Conservation (phyloP, 2,329 filamentous ascomycete genomes). For the Botrytis byssoidea region DNA sequence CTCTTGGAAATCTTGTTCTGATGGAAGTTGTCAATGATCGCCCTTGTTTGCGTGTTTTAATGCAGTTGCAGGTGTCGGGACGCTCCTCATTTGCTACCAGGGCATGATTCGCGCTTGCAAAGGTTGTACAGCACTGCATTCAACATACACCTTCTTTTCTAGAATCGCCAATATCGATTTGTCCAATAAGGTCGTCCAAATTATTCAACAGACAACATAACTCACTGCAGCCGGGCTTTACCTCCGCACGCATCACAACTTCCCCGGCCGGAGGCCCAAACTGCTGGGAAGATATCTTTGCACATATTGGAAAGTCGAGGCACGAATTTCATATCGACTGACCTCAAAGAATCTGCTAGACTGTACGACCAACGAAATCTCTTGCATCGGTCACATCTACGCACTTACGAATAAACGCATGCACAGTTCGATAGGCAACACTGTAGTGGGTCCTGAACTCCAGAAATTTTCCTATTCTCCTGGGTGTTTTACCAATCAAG, state of each 20-base stretch:
- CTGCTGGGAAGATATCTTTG: constrained; percentile 18
- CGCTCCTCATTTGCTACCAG: constrained; percentile 23
- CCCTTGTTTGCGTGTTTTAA: constrained; percentile 17
- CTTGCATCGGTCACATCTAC: constrained; percentile 20
- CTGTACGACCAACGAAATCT: constrained; percentile 20
- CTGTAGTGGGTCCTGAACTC: constrained; percentile 8
- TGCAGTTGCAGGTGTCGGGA: constrained; percentile 23
- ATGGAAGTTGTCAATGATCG: constrained; percentile 19
- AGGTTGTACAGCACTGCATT: constrained; percentile 19
- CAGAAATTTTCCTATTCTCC: constrained; percentile 8
- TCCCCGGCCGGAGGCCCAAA: constrained; percentile 20
- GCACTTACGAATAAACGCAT: constrained; percentile 14
- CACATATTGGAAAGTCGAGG: constrained; percentile 11
- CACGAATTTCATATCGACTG: constrained; percentile 17
- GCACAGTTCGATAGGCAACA: constrained; percentile 18
- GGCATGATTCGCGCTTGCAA: constrained; percentile 13
- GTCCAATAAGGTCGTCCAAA: constrained; percentile 6
- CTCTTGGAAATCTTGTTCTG: constrained; percentile 11
- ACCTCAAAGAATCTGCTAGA: constrained; percentile 14
- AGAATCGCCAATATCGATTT: constrained; percentile 7
- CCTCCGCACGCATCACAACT: constrained; percentile 18
- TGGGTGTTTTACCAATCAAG: constrained; percentile 15
- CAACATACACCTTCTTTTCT: constrained; percentile 9
- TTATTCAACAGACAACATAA: constrained; percentile 3
- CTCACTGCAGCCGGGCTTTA: constrained; percentile 20